Conservation (phyloP, 768 basidiomycete species). For the Kwoniella sp. region DNA sequence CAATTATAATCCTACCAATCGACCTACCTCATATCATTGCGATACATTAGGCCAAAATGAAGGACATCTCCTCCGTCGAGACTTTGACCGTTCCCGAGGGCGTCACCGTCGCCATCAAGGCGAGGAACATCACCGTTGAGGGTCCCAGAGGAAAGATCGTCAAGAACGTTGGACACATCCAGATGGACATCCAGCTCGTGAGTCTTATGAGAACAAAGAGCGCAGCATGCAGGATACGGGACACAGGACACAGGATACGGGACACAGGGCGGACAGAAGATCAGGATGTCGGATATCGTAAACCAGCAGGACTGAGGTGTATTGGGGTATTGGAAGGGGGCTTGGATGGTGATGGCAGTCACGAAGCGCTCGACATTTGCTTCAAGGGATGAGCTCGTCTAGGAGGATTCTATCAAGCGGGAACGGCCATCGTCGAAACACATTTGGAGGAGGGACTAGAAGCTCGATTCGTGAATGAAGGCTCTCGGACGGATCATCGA, state of each 20-base stretch:
- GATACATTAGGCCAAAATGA: slow-evolving; percentile 48
- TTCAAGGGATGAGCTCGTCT: too few relatives aligned
- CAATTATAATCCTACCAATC: too few relatives aligned
- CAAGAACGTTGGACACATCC: slow-evolving; percentile 68
- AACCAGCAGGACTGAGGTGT: neutral
- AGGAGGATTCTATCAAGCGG: too few relatives aligned
- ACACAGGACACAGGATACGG: neutral
- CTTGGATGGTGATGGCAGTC: neutral
- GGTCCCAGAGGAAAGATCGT: slow-evolving; percentile 86
- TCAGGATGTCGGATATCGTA: neutral
- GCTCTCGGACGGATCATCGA: too few relatives aligned
- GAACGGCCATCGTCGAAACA: too few relatives aligned
- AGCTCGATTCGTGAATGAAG: too few relatives aligned
- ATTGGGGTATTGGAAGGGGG: too few relatives aligned
- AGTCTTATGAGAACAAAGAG: slow-evolving; percentile 23
- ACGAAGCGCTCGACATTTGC: too few relatives aligned
- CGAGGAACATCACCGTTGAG: slow-evolving; percentile 84
- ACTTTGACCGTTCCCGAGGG: slow-evolving; percentile 60
- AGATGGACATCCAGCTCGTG: slow-evolving; percentile 57
- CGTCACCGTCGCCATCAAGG: slow-evolving; percentile 83
- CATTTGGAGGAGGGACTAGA: too few relatives aligned
- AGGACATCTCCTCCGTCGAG: slow-evolving; percentile 56
- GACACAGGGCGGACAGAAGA: neutral
- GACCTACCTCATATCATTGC: too few relatives aligned
- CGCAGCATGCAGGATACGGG: neutral